phyloP scores from a whole-genome alignment of 2,329 filamentous ascomycete genomes.

The Arthrinium phaeospermum region DNA sequence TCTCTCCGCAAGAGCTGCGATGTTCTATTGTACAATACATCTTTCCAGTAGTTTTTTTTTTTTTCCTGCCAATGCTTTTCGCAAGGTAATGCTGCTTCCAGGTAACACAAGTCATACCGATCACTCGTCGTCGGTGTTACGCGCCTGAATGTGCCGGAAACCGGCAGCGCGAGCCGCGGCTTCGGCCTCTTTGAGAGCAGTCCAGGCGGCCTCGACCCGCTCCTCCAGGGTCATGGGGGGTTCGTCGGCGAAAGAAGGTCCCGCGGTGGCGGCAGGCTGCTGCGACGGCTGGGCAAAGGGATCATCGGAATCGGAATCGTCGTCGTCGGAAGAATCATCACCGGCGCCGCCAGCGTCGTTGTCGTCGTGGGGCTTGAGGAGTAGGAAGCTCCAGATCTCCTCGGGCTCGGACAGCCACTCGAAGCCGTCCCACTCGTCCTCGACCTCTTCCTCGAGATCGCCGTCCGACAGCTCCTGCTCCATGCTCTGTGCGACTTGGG shows the following conservation, averaged over 20 bases:
- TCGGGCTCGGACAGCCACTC: not conserved
- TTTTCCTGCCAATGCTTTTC: not conserved
- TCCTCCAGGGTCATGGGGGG: not conserved
- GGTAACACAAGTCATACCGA: too few relatives aligned
- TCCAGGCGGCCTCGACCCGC: not conserved
- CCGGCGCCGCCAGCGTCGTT: not conserved
- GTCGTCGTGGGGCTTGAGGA: not conserved
- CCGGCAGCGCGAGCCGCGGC: not conserved
- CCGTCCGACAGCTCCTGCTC: not conserved
- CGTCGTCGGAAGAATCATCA: too few relatives aligned
- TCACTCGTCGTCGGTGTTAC: not conserved
- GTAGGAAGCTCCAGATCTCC: not conserved
- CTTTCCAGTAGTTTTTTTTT: not conserved
- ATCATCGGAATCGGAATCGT: too few relatives aligned
- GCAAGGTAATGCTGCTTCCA: not conserved
- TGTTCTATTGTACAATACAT: not conserved
- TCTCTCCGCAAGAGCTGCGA: too few relatives aligned
- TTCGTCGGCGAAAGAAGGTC: not conserved
- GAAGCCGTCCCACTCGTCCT: not conserved
- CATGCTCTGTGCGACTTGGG: not conserved
- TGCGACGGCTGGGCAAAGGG: too few relatives aligned
- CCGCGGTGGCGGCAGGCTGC: too few relatives aligned
- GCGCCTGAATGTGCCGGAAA: not conserved
- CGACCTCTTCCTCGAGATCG: not conserved
- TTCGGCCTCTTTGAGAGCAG: not conserved